Evolutionary conservation across 148 eudicot genomes (phyloP), one percentile per base, ranked within the genome.

Genomic region (Amaranthus hypochondriacus): DNA sequence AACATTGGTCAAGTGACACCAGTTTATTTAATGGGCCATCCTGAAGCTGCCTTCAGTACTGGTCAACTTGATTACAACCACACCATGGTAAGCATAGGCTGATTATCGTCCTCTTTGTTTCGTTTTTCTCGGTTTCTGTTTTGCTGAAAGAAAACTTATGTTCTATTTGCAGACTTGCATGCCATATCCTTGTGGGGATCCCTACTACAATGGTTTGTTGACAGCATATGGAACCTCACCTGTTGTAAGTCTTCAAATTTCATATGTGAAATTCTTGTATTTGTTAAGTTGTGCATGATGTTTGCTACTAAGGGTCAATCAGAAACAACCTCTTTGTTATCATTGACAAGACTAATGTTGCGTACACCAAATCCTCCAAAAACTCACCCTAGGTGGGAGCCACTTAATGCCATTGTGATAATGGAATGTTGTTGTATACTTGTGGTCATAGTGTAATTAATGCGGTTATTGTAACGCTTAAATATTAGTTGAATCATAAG

Each of bases 121-220:
- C 5, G 51, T 12, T 58, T 7, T 48, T 47, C 49, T 9, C 39
- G 39, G 39, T 28, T 59, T 66, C 47, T 58, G 54, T 12, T 54
- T 66, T 39, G 9, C 70, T 72, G 55, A 59, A 9, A 51, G 48
- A 50, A 47, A 50, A 59, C 18, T 58, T 1, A 0, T 8, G n/a
- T 76, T 6, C 42, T 61, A 52, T 68, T 55, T 13, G 48, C 86
- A 87, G 96, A 58, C 79, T 63, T 79, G 81, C 56, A 66, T 83
- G 80, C 79, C 84, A 28, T 82, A 87, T 79, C 85, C 88, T 59
- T 82, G 78, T 70, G 65, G 85, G 48, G 93, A 94, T 79, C 90
- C 92, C 62, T 88, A 80, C 84, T 73, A 55, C 72, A 76, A 67
- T 62, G 90, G 88, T 6, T 66, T 89, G 66, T 61, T 76, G 62